phyloP scores from a whole-genome alignment of 2,329 filamentous ascomycete genomes.

The Verticillium nubilum region DNA sequence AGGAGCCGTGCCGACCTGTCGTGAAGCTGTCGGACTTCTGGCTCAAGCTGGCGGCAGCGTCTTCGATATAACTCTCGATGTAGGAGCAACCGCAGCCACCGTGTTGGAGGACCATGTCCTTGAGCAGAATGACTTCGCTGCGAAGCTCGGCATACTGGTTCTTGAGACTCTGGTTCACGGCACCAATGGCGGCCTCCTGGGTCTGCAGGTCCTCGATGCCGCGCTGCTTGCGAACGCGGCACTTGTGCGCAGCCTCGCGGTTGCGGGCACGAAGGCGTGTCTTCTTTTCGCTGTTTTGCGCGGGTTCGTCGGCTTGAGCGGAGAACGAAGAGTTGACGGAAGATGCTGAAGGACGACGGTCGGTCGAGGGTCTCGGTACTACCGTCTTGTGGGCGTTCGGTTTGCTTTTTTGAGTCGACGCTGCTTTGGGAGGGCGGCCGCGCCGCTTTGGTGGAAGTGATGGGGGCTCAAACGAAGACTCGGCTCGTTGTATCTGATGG shows the following conservation, averaged over 20 bases:
- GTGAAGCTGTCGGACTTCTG: background rate
- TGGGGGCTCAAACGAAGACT: background rate
- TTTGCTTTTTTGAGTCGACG: background rate
- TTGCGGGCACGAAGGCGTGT: slow-evolving; percentile 9
- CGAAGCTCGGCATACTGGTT: slow-evolving; percentile 5
- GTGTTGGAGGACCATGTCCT: slow-evolving; percentile 10
- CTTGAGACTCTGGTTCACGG: slow-evolving; percentile 8
- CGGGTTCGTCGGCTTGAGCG: background rate
- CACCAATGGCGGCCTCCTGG: slow-evolving; percentile 13
- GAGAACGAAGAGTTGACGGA: background rate
- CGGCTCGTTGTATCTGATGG: background rate
- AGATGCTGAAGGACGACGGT: background rate
- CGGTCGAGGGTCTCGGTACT: background rate
- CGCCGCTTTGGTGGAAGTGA: background rate
- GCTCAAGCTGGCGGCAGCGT: background rate
- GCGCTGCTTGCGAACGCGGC: slow-evolving; percentile 11
- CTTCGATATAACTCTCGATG: slow-evolving; percentile 10
- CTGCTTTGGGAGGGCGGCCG: background rate
- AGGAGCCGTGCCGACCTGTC: background rate
- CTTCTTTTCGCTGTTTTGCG: slow-evolving; percentile 3
- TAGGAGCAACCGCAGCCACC: slow-evolving; percentile 9
- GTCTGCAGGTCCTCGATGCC: slow-evolving; percentile 9
- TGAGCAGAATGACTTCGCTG: slow-evolving; percentile 10
- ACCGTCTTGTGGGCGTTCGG: background rate
- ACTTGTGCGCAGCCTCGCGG: slow-evolving; percentile 13